phyloP scores from a whole-genome alignment of 306 rosid species.

The Malus asiatica region DNA sequence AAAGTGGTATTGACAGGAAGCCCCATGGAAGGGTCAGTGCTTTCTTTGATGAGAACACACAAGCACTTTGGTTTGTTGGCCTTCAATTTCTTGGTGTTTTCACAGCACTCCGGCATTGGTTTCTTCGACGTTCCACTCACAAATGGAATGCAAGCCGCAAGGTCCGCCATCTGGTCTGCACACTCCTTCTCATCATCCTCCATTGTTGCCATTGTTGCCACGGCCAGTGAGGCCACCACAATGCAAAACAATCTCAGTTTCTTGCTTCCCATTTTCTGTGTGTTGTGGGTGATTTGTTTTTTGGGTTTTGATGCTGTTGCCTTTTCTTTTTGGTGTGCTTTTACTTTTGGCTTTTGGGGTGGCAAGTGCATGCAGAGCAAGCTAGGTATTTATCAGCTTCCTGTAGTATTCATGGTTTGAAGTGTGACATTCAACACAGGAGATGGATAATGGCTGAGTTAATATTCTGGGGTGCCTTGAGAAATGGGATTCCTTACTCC shows the following conservation, averaged over 20 bases:
- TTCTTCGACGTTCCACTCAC: constrained; percentile 18
- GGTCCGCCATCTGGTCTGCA: constrained; percentile 14
- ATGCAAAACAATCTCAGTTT: not conserved
- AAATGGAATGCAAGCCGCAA: constrained; percentile 13
- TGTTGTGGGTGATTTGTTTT: not conserved
- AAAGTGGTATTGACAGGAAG: constrained; percentile 22
- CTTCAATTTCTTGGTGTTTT: constrained; percentile 15
- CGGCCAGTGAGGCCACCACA: constrained; percentile 6
- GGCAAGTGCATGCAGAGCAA: not conserved
- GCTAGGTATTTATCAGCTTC: constrained; percentile 5
- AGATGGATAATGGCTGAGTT: not conserved
- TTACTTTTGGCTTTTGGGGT: not conserved
- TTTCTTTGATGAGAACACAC: constrained; percentile 24
- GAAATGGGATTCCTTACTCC: constrained; percentile 10
- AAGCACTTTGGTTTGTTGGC: constrained; percentile 19
- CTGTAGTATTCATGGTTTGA: not conserved
- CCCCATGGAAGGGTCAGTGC: constrained; percentile 20
- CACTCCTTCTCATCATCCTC: constrained; percentile 14
- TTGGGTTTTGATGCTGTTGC: not conserved
- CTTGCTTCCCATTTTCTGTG: constrained; percentile 2
- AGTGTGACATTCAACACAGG: not conserved
- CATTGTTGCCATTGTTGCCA: constrained; percentile 6
- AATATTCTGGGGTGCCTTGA: not conserved
- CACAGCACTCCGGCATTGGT: constrained; percentile 15
- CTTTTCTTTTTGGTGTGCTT: not conserved